Conservation (phyloP, 768 basidiomycete genomes). For the Tremella fuciformis region DNA sequence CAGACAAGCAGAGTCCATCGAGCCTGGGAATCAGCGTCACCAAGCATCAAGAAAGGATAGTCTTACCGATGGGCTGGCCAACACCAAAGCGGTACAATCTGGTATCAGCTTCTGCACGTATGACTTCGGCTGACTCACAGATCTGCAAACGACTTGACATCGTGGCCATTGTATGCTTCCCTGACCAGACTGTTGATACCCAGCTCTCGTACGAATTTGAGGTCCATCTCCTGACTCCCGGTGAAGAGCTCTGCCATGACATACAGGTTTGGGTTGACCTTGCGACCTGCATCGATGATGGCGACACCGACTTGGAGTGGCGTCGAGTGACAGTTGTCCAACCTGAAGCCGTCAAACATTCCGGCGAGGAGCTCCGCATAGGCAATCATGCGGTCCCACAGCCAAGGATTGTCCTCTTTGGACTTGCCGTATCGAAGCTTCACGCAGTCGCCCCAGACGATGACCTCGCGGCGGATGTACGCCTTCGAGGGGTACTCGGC, state of each 20-base stretch:
- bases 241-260: conserved; percentile 97
- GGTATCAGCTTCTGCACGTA: conserved; percentile 13
- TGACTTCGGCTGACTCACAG: conserved; percentile 51
- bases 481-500: conserved; percentile 87
- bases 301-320: conserved; percentile 93
- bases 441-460: conserved; percentile 97
- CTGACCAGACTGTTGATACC: conserved; percentile 91
- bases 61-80: conserved; percentile 83
- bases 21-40: conserved; percentile 58
- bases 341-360: conserved; percentile 90
- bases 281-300: conserved; percentile 86
- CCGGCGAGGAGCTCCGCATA: conserved; percentile 78
- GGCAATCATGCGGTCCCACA: conserved; percentile 84
- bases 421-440: conserved; percentile 88
- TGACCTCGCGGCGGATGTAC: conserved; percentile 91
- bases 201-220: conserved; percentile 81
- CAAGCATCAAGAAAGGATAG: not conserved
- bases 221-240: conserved; percentile 88
- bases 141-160: conserved; percentile 85
- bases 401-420: conserved; percentile 81
- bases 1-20: conserved; percentile 88
- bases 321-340: conserved; percentile 98
- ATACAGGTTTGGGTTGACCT: conserved; percentile 86
- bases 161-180: conserved; percentile 80
- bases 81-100: conserved; percentile 80